Percentiles rank a stretch among this genome's conserved stretches.
Evolutionary conservation across 2,329 filamentous ascomycete genomes (phyloP).

Genomic region (Pseudonectria foliicola): DNA sequence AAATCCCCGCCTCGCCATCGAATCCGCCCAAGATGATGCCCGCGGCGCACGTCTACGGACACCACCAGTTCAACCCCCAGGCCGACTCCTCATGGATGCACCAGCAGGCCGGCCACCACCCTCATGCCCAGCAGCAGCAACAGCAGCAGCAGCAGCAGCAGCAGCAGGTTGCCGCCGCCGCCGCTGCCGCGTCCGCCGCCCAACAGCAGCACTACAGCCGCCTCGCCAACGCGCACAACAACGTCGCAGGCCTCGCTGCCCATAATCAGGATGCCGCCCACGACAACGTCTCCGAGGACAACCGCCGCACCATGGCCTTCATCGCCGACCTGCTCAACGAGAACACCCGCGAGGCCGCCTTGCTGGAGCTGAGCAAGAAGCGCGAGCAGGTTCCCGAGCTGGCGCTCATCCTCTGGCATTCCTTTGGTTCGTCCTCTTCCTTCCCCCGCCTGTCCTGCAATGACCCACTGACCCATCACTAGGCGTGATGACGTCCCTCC

Average conservation of each 20-base stretch:
- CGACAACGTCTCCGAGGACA: conserved; percentile 78
- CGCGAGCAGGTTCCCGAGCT: conserved; percentile 95
- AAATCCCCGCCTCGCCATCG: conserved; percentile 8
- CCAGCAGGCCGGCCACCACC: conserved; percentile 52
- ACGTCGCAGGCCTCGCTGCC: conserved; percentile 32
- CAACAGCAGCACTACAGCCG: conserved; percentile 65
- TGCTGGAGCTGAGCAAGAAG: conserved; percentile 97
- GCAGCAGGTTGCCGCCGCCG: conserved; percentile 34
- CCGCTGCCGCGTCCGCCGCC: conserved; percentile 41
- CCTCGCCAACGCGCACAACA: conserved; percentile 59
- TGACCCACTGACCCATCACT: neutral
- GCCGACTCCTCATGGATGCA: conserved; percentile 61
- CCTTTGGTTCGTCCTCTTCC: conserved; percentile 64
- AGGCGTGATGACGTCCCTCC: conserved; percentile 96
- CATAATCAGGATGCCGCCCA: conserved; percentile 50
- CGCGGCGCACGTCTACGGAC: conserved; percentile 57
- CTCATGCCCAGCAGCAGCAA: conserved; percentile 51
- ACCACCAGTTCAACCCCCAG: conserved; percentile 60
- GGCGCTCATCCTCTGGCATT: conserved; percentile 95
- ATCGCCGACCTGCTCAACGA: conserved; percentile 88
- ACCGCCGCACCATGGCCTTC: conserved; percentile 84
- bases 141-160: conserved; percentile 55
- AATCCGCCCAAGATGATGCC: conserved; percentile 48
- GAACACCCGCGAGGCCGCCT: conserved; percentile 76
- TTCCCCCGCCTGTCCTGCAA: neutral